phyloP scores from a whole-genome alignment of 371 early-diverging fungal genomes.

The Mucor velutinosus region DNA sequence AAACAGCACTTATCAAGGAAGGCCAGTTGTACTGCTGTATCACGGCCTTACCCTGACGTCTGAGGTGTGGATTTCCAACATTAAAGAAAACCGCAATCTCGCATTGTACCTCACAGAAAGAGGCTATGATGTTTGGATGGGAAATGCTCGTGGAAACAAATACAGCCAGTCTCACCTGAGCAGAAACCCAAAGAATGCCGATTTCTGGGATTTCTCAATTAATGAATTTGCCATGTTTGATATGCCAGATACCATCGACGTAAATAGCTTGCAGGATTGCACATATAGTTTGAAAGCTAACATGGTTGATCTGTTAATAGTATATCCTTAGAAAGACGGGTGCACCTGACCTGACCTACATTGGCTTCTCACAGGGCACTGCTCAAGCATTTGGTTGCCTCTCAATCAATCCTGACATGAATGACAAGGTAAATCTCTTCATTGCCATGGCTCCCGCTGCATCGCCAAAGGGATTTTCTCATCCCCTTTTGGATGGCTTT shows the following conservation, averaged over 20 bases:
- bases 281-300: neutral
- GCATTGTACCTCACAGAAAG: constrained; percentile 71
- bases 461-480: constrained; percentile 82
- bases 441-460: constrained; percentile 92
- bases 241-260: constrained; percentile 81
- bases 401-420: constrained; percentile 73
- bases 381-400: constrained; percentile 88
- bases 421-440: constrained; percentile 81
- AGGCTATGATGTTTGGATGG: constrained; percentile 96
- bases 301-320: constrained; percentile 28
- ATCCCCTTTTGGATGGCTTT: constrained; percentile 76
- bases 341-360: constrained; percentile 76
- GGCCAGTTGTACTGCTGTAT: constrained; percentile 88
- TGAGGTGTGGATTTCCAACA: constrained; percentile 88
- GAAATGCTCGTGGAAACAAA: constrained; percentile 94
- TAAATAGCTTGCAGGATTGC: constrained; percentile 26
- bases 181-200: constrained; percentile 63
- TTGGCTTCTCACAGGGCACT: constrained; percentile 96
- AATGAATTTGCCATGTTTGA: constrained; percentile 89
- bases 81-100: constrained; percentile 65
- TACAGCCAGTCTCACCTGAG: constrained; percentile 85
- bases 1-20: constrained; percentile 20
- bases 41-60: constrained; percentile 93
- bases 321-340: constrained; percentile 83
- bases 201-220: constrained; percentile 93